Evolutionary conservation across 2,329 filamentous ascomycete genomes (phyloP), one percentile per base, ranked within the genome.

Genomic region (Shiraia bambusicola): DNA sequence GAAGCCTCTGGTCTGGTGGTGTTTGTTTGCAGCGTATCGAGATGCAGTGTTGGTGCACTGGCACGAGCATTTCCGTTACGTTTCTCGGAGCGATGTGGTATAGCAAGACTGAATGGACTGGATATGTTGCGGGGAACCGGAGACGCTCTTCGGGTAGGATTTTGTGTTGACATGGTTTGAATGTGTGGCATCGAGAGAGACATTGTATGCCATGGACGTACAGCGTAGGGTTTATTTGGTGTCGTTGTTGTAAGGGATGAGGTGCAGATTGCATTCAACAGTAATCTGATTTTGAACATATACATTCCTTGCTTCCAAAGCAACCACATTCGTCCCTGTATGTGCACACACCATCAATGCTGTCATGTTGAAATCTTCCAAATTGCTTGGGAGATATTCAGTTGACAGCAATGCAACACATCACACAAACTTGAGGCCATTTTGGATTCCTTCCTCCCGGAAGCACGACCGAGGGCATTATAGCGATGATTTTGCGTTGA

Each of bases 61-160:
- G 30, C 19, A 19, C 32, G 34, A 9, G 33, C 16, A 17, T 33
- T 36, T 31, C 19, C 24, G 14, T 24, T 31, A 12, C 32, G 42
- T 14, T 14, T 28, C 16, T 29, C 24, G 34, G 7, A 34, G 22
- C 42, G 44, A 30, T 37, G 34, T 6, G 50, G 50, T 5, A 50
- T 50, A 2, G 52, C 52, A 24, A 51, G 52, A 24, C 42, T 53
- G 40, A 42, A 56, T 9, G 50, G 50, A 25, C 24, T 51, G 2
- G 50, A 56, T 24, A 48, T 34, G 37, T 53, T 51, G 19, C 52
- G 39, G 4, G 15, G 31, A 3, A 37, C 28, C 11, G 37, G 11
- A 3, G 37, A 28, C 6, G 32, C 25, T 11, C 36, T 36, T 28
- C 16, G 12, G 29, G 33, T 6, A 28, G 14, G 22, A 15, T 25